These are phyloP conservation scores for Mycena chlorophos DNA, from an alignment of 768 basidiomycete genomes.

Conservation along the genomic window DNA sequence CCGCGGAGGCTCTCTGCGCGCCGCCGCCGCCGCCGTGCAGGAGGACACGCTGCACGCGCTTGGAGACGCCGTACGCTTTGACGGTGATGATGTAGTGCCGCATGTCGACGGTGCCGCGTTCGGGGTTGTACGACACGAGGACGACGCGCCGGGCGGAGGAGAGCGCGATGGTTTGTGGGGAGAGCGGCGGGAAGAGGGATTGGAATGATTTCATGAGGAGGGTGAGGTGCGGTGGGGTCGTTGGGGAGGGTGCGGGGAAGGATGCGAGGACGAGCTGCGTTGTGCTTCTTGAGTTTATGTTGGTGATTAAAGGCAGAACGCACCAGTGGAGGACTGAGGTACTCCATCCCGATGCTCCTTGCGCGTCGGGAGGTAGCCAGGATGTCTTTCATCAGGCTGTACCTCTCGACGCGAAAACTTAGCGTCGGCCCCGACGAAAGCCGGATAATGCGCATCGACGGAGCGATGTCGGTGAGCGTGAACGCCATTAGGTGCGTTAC, in stretches of 20 bases:
- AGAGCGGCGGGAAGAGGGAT: constrained; percentile 90
- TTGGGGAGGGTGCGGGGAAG: constrained; percentile 73
- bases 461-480: constrained; percentile 82
- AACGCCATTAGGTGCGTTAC: constrained; percentile 94
- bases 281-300: constrained; percentile 2
- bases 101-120: constrained; percentile 84
- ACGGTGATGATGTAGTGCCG: constrained; percentile 96
- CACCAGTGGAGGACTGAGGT: constrained; percentile 89
- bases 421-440: constrained; percentile 90
- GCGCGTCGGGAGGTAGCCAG: constrained; percentile 64
- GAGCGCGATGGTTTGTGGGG: constrained; percentile 74
- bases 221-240: constrained; percentile 79
- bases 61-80: constrained; percentile 91
- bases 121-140: constrained; percentile 86
- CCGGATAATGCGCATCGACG: constrained; percentile 83
- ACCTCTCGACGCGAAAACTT: constrained; percentile 89
- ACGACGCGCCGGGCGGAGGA: constrained; percentile 93
- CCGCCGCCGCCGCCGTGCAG: no score
- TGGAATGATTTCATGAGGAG: constrained; percentile 97
- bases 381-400: constrained; percentile 87
- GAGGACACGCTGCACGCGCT: constrained; percentile 84
- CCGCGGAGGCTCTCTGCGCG: constrained; percentile 35
- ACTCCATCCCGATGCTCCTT: constrained; percentile 81
- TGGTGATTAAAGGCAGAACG: constrained; percentile 28
- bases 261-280: constrained; percentile 87